A percentile compares a stretch with the other conserved stretches of the same genome.
phyloP scores from a whole-genome alignment of 2,329 filamentous ascomycete genomes.

The Leptodontidium sp. region DNA sequence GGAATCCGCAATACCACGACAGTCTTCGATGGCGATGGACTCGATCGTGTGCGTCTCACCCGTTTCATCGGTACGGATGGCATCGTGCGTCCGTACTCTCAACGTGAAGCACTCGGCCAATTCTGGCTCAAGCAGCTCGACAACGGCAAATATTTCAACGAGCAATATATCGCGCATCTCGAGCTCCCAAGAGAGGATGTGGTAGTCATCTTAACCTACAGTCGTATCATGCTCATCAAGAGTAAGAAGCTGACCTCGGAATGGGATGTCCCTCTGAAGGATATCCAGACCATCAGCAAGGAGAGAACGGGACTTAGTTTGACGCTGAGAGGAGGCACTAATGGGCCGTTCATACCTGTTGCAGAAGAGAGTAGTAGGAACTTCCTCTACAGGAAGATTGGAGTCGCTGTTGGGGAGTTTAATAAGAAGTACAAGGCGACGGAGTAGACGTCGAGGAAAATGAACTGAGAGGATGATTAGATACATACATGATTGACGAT shows the following conservation, averaged over 20 bases:
- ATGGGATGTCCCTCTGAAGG: constrained; percentile 96
- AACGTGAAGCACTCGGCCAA: constrained; percentile 94
- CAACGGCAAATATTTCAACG: constrained; percentile 97
- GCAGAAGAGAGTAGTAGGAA: constrained; percentile 80
- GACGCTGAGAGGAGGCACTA: constrained; percentile 85
- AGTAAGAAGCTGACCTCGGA: constrained; percentile 86
- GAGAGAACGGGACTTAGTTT: constrained; percentile 94
- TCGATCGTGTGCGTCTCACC: constrained; percentile 92
- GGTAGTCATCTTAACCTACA: constrained; percentile 88
- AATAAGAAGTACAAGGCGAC: constrained; percentile 62
- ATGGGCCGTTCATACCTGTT: constrained; percentile 94
- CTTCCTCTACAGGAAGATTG: constrained; percentile 72
- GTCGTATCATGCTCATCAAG: constrained; percentile 87
- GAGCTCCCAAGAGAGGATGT: constrained; percentile 90
- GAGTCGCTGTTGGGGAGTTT: constrained; percentile 72
- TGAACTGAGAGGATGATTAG: not conserved
- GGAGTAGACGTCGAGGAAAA: constrained; percentile 32
- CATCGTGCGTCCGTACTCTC: constrained; percentile 91
- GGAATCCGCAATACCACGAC: constrained; percentile 99
- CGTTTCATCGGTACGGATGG: constrained; percentile 93
- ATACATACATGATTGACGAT: constrained; percentile 14
- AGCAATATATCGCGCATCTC: constrained; percentile 95
- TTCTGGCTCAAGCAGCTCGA: constrained; percentile 99
- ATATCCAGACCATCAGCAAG: constrained; percentile 96
- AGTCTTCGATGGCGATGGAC: constrained; percentile 92